Conservation (phyloP, 2,329 filamentous ascomycete genomes). For the Ceratocystis lukuohia region DNA sequence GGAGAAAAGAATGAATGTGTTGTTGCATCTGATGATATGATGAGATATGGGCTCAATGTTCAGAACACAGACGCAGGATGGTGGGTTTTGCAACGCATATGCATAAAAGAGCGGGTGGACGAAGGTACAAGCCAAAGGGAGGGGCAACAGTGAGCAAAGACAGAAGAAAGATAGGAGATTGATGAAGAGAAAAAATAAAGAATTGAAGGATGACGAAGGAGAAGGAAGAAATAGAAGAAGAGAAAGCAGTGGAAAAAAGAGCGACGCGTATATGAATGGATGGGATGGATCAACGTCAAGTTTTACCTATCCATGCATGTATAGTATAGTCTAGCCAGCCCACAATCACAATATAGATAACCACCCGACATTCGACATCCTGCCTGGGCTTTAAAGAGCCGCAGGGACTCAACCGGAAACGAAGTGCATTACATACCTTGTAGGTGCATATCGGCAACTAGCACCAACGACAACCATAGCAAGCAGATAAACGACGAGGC, state of each 20-base stretch:
- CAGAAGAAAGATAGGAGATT: slow-evolving; percentile 31
- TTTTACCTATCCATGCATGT: background rate
- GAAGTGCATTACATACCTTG: too few relatives aligned
- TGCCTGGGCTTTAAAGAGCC: too few relatives aligned
- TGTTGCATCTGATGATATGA: background rate
- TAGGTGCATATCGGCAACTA: too few relatives aligned
- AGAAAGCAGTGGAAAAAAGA: background rate
- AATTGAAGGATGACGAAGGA: background rate
- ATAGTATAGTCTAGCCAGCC: too few relatives aligned
- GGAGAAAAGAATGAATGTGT: slow-evolving; percentile 33
- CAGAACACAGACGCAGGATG: background rate
- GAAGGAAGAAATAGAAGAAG: background rate
- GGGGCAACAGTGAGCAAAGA: slow-evolving; percentile 30
- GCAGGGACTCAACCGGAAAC: too few relatives aligned
- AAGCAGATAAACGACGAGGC: too few relatives aligned
- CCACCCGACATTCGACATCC: too few relatives aligned
- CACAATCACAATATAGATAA: too few relatives aligned
- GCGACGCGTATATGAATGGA: background rate
- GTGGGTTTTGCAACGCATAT: background rate
- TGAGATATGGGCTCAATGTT: background rate
- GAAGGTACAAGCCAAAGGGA: too few relatives aligned
- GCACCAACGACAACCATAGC: too few relatives aligned
- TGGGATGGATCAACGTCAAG: background rate
- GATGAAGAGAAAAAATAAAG: slow-evolving; percentile 20
- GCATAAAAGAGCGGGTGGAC: background rate